Percentiles rank a stretch among this genome's conserved stretches.
Evolutionary conservation across 495 filamentous ascomycete species (phyloP).

Genomic region (Penicillium turbatum): DNA sequence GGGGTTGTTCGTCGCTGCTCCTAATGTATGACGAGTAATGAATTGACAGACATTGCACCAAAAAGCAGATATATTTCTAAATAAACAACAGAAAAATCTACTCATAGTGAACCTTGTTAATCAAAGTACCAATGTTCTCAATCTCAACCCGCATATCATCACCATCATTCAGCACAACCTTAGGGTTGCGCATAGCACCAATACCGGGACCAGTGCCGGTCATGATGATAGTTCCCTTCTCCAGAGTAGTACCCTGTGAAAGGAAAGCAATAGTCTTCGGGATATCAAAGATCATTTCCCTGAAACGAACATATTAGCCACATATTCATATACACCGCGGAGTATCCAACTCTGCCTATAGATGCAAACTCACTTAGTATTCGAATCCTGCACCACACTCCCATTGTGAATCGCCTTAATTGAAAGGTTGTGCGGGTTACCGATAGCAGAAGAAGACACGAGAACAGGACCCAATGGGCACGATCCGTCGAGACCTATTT

Average conservation of each 20-base stretch:
- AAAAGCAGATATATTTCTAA: too few species aligned
- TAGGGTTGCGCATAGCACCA: constrained; percentile 37
- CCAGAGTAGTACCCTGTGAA: constrained; percentile 62
- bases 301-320: constrained; percentile 4
- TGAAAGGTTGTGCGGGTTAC: constrained; percentile 28
- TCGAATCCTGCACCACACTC: constrained; percentile 44
- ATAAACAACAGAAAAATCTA: background rate
- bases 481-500: background rate
- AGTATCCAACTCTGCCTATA: background rate
- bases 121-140: constrained; percentile 23
- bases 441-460: constrained; percentile 14
- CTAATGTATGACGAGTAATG: too few species aligned
- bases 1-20: too few species aligned
- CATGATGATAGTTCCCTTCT: constrained; percentile 67
- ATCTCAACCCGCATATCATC: constrained; percentile 50
- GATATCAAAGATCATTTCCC: constrained; percentile 60
- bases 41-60: too few species aligned
- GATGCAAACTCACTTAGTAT: background rate
- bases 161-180: constrained; percentile 42
- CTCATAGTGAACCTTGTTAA: constrained; percentile 19
- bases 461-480: constrained; percentile 30
- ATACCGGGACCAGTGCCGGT: constrained; percentile 54
- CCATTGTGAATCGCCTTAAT: constrained; percentile 62
- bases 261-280: constrained; percentile 58
- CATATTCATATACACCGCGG: background rate